Percentiles rank a stretch among this genome's conserved stretches.
phyloP scores from a whole-genome alignment of 352 stramenopile species.

The Globisporangium echinulatum region DNA sequence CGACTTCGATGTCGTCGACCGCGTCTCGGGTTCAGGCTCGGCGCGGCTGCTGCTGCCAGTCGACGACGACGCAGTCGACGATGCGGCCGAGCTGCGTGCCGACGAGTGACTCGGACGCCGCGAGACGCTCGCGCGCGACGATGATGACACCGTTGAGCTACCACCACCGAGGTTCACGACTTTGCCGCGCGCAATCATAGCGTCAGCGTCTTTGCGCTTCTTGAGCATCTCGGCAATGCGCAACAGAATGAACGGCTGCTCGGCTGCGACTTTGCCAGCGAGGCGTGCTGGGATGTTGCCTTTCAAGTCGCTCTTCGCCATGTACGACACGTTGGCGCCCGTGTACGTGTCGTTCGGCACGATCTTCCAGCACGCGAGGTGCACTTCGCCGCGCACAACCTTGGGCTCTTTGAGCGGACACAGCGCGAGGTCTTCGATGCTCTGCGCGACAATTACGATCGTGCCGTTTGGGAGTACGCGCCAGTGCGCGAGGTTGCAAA shows the following conservation, averaged over 20 bases:
- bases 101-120: background rate
- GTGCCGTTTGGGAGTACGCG: conserved; percentile 51
- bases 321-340: conserved; percentile 50
- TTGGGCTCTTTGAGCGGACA: conserved; percentile 66
- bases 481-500: conserved; percentile 68
- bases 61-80: background rate
- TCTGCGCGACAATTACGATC: conserved; percentile 64
- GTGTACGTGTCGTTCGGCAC: conserved; percentile 53
- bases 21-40: conserved; percentile 9
- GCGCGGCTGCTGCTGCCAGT: background rate
- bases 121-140: conserved; percentile 4
- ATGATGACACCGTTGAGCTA: background rate
- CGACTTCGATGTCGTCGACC: background rate
- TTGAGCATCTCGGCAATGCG: conserved; percentile 51
- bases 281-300: conserved; percentile 62
- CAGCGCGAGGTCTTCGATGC: conserved; percentile 45
- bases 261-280: conserved; percentile 46
- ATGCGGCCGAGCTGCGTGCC: background rate
- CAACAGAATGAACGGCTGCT: conserved; percentile 61
- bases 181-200: conserved; percentile 27
- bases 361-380: conserved; percentile 63
- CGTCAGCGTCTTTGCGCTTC: conserved; percentile 31
- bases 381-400: conserved; percentile 56
- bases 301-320: conserved; percentile 71
- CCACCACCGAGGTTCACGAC: conserved; percentile 29